Evolutionary conservation across 108 stramenopile species (phyloP), one percentile per base, ranked within the genome.

Genomic region (Stephanodiscus minutulus): DNA sequence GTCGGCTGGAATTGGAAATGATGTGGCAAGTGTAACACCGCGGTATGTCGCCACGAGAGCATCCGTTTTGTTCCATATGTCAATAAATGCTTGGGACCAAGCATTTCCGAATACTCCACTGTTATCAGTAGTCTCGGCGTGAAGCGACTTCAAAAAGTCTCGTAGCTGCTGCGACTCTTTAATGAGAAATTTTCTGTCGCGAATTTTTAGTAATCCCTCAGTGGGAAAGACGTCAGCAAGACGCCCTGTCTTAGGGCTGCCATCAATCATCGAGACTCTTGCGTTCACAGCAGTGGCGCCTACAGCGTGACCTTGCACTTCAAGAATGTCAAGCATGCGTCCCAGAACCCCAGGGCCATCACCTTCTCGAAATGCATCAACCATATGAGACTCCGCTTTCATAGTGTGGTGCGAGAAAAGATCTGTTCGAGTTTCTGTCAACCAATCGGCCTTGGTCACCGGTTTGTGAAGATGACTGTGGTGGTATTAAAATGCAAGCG

Each of bases 71-170:
- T 76, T 70, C 47, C 66, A 41, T 22, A 53, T 61, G 18, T 83
- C 73, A 65, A 75, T 33, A 18, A 83, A 61, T 52, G 47, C 33
- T 55, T 83, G 77, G n/a, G 76, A 65, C 82, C 82, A 83, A 29
- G 44, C 56, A 27, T 77, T 43, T 28, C 73, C 77, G 37, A 79
- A 75, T 6, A 83, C 44, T 28, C 82, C 78, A 57, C 58, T 62
- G 21, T 64, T 50, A 2, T 56, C 57, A n/a, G 39, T 28, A 29
- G 77, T 68, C 29, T 70, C 54, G 11, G 48, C 22, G 73, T 79
- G 60, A n/a, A 79, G 49, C 29, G 43, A 48, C 7, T 57, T 24
- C 74, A 79, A 62, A 21, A 63, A 64, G 9, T 12, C 28, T 13
- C 69, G 17, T 24, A 70, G 66, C 22, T 66, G 66, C 39, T 50